A percentile compares a stretch with the other conserved stretches of the same genome.
Conservation (phyloP, 352 stramenopile genomes). For the Phytophthora pisi region DNA sequence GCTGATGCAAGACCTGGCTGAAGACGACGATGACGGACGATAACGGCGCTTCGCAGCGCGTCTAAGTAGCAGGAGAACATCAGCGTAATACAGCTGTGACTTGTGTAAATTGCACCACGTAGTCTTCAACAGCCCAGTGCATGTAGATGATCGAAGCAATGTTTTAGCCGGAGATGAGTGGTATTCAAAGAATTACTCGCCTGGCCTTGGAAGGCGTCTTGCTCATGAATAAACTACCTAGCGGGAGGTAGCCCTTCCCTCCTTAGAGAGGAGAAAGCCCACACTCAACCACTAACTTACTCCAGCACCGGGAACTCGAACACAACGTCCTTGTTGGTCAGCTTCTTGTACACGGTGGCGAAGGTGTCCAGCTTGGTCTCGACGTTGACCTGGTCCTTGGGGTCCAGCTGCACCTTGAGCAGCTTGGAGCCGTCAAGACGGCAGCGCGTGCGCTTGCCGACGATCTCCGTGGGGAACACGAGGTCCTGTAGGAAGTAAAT, state of each 20-base stretch:
- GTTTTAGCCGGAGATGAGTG: constrained; percentile 19
- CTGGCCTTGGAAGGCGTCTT: constrained; percentile 43
- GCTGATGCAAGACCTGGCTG: constrained; percentile 44
- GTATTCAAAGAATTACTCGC: constrained; percentile 36
- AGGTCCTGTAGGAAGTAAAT: constrained; percentile 89
- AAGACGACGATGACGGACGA: constrained; percentile 77
- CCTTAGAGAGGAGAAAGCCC: constrained; percentile 12
- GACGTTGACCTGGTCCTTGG: constrained; percentile 99
- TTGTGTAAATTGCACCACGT: background rate
- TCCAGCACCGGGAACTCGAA: constrained; percentile 97
- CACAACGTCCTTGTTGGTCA: constrained; percentile 99
- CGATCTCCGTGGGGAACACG: constrained; percentile 99
- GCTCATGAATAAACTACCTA: constrained; percentile 62
- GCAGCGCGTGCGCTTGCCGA: constrained; percentile 99
- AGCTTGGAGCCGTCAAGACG: constrained; percentile 97
- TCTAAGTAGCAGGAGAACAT: constrained; percentile 34
- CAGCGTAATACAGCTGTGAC: constrained; percentile 4
- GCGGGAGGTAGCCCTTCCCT: constrained; percentile 30
- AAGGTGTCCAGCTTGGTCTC: constrained; percentile 99
- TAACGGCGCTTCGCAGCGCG: constrained; percentile 48
- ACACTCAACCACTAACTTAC: constrained; percentile 61
- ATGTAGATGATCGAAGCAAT: constrained; percentile 4
- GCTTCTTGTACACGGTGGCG: constrained; percentile 99
- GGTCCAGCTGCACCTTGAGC: constrained; percentile 98
- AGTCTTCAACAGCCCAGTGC: background rate